Conservation (phyloP, 768 basidiomycete species). For the Pholiota molesta region DNA sequence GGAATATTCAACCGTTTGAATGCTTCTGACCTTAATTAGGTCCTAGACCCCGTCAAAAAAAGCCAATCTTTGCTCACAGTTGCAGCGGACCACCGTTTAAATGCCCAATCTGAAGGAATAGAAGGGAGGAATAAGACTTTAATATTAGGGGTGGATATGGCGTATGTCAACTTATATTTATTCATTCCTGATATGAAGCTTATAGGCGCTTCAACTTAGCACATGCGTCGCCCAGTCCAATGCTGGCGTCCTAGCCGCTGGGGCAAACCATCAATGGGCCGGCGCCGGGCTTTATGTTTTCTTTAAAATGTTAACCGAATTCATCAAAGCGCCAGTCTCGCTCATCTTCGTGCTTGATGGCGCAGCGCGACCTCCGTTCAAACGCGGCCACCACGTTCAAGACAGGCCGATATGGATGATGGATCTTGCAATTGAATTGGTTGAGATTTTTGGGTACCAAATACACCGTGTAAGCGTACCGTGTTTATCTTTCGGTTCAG, state of each 20-base stretch:
- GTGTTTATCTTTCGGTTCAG: background rate
- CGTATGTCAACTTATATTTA: background rate
- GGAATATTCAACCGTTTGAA: background rate
- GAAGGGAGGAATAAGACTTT: background rate
- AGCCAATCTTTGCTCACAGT: background rate
- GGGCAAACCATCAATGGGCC: background rate
- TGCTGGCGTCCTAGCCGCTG: background rate
- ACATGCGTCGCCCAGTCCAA: constrained; percentile 2
- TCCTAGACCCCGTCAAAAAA: background rate
- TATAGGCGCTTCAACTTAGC: background rate
- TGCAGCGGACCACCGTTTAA: background rate
- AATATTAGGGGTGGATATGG: constrained; percentile 3
- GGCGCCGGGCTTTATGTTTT: constrained; percentile 1
- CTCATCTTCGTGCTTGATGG: constrained; percentile 3
- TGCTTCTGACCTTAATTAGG: background rate
- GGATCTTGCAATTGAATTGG: background rate
- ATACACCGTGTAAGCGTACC: background rate
- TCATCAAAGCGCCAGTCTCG: background rate
- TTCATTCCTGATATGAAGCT: no score
- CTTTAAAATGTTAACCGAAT: background rate
- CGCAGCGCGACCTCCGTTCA: background rate
- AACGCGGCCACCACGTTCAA: background rate
- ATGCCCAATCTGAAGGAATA: background rate
- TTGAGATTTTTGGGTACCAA: constrained; percentile 1
- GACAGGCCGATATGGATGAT: background rate